These are phyloP conservation scores for Boletales sp. DNA, from an alignment of 768 basidiomycete genomes.

Conservation along the genomic window DNA sequence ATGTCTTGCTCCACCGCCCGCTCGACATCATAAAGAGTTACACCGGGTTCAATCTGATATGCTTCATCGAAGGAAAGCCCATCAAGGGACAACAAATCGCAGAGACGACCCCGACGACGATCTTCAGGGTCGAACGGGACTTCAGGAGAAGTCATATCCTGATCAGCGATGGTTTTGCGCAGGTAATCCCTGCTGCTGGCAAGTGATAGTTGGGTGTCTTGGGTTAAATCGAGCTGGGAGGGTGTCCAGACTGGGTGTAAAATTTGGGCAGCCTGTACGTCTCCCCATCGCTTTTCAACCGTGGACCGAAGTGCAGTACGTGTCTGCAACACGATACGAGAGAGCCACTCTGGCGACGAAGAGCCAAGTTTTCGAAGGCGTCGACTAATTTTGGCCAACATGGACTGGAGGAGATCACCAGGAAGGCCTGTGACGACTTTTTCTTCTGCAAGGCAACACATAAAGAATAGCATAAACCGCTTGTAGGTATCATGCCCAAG, in stretches of 20 bases:
- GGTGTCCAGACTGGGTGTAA: constrained; percentile 28
- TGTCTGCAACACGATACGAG: constrained; percentile 34
- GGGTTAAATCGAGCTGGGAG: constrained; percentile 20
- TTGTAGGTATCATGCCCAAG: constrained; percentile 37
- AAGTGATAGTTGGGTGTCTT: constrained; percentile 35
- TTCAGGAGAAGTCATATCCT: neutral
- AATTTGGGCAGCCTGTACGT: constrained; percentile 24
- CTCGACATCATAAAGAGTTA: constrained; percentile 38
- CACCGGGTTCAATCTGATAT: constrained; percentile 5
- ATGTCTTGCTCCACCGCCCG: constrained; percentile 27
- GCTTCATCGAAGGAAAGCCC: constrained; percentile 12
- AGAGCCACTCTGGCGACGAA: constrained; percentile 31
- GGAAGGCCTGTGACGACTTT: constrained; percentile 11
- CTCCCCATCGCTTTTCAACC: constrained; percentile 34
- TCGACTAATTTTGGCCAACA: constrained; percentile 27
- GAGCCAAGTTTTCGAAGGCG: constrained; percentile 24
- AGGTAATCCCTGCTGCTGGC: constrained; percentile 27
- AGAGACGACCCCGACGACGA: constrained; percentile 9
- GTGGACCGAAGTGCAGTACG: constrained; percentile 16
- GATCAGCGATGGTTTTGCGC: constrained; percentile 7
- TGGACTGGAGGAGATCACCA: constrained; percentile 28
- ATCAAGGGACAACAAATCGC: constrained; percentile 13
- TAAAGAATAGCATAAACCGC: constrained; percentile 42
- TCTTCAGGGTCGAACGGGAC: neutral
- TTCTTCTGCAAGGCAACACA: constrained; percentile 24